Conservation (phyloP, 352 stramenopile genomes). For the Globisporangium takayamanum region DNA sequence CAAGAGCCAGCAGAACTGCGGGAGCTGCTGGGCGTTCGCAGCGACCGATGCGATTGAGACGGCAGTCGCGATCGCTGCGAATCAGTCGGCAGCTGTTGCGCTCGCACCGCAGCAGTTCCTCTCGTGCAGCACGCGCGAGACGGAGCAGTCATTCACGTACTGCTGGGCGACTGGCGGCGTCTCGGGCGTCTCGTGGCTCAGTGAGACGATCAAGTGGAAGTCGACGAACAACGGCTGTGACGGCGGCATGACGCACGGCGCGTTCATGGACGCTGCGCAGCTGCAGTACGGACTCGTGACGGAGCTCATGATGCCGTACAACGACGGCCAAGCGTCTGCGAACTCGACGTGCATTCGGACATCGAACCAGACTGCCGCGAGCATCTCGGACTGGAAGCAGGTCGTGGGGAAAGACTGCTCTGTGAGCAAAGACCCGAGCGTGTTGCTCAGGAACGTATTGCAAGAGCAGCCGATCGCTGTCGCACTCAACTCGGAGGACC, state of each 20-base stretch:
- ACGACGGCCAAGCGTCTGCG: conserved; percentile 10
- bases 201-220: conserved; percentile 63
- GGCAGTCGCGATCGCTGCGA: conserved; percentile 57
- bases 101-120: conserved; percentile 78
- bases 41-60: conserved; percentile 75
- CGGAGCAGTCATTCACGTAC: conserved; percentile 68
- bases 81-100: conserved; percentile 46
- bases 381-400: conserved; percentile 65
- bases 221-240: conserved; percentile 73
- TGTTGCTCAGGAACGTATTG: conserved; percentile 47
- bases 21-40: conserved; percentile 79
- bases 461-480: conserved; percentile 66
- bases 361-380: conserved; percentile 53
- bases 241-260: conserved; percentile 76
- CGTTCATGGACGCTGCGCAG: conserved; percentile 65
- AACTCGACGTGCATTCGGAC: conserved; percentile 14
- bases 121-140: conserved; percentile 55
- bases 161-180: conserved; percentile 49
- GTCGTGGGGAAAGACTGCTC: conserved; percentile 55
- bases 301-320: conserved; percentile 69
- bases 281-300: conserved; percentile 56
- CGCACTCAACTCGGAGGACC: conserved; percentile 64
- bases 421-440: conserved; percentile 35
- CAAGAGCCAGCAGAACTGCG: conserved; percentile 80
- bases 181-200: conserved; percentile 45